These are phyloP conservation scores for Nakataea oryzae DNA, from an alignment of 2,329 filamentous ascomycete genomes.

Conservation along the genomic window DNA sequence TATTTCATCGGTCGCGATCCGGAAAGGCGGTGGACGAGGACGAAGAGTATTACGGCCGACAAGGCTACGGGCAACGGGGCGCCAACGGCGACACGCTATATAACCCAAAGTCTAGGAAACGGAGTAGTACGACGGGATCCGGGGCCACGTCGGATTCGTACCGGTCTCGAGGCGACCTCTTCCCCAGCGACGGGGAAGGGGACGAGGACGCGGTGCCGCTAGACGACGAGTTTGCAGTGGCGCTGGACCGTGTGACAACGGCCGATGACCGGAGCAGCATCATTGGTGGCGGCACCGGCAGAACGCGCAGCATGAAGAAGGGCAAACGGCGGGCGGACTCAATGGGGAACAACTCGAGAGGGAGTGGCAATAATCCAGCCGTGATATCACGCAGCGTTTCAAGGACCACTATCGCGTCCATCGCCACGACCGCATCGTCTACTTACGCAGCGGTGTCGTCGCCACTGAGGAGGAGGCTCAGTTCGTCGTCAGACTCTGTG, in stretches of 20 bases:
- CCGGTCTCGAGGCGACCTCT: constrained; percentile 79
- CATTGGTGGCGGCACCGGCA: constrained; percentile 24
- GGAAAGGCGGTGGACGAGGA: constrained; percentile 14
- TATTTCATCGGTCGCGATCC: constrained; percentile 7
- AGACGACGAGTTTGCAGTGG: constrained; percentile 84
- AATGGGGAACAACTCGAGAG: neutral
- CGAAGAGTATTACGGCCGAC: constrained; percentile 1
- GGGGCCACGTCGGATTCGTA: constrained; percentile 77
- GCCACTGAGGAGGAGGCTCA: neutral
- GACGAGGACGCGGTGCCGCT: constrained; percentile 90
- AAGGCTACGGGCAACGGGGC: constrained; percentile 12
- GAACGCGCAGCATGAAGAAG: constrained; percentile 47
- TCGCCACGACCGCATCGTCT: constrained; percentile 15
- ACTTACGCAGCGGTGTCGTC: constrained; percentile 10
- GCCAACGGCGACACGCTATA: constrained; percentile 8
- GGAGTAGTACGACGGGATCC: constrained; percentile 72
- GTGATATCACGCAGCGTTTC: constrained; percentile 41
- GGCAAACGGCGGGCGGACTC: constrained; percentile 11
- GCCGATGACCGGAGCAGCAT: constrained; percentile 64
- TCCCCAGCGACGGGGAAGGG: constrained; percentile 75
- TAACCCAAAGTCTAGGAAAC: constrained; percentile 34
- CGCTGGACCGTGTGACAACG: constrained; percentile 57
- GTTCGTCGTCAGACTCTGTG: neutral
- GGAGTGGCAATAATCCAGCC: neutral
- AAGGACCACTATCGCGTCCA: constrained; percentile 45